Evolutionary conservation across 805 yeast genomes (phyloP).

Genomic region (Kodamaea leandrae): DNA sequence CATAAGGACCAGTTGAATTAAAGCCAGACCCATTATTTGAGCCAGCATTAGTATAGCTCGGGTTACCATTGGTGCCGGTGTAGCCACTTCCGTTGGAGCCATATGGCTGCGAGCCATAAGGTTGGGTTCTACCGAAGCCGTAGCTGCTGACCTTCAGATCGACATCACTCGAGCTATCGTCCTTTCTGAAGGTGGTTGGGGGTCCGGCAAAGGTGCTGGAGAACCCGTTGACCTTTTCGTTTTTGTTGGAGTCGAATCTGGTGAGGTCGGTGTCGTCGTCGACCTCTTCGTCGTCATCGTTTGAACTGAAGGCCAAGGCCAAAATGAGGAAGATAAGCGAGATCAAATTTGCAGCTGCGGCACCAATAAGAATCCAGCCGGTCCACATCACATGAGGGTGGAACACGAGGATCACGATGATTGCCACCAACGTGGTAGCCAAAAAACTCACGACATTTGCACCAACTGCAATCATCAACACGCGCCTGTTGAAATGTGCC

Average conservation of each 20-base stretch:
- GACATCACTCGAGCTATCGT: slow-evolving; percentile 5
- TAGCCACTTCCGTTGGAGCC: no score
- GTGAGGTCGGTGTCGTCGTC: slow-evolving; percentile 7
- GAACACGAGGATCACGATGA: slow-evolving; percentile 56
- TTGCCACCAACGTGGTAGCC: slow-evolving; percentile 51
- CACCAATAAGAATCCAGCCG: slow-evolving; percentile 69
- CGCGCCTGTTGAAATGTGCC: slow-evolving; percentile 25
- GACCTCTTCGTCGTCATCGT: slow-evolving; percentile 17
- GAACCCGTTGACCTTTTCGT: slow-evolving; percentile 9
- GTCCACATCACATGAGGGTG: slow-evolving; percentile 68
- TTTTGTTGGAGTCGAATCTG: slow-evolving; percentile 6
- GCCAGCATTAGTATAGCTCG: no score
- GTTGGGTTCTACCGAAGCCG: no score
- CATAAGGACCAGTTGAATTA: background rate
- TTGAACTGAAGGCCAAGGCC: slow-evolving; percentile 8
- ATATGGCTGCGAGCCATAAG: no score
- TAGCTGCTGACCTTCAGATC: slow-evolving; percentile 8
- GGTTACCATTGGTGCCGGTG: no score
- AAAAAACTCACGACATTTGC: slow-evolving; percentile 50
- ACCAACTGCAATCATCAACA: slow-evolving; percentile 40
- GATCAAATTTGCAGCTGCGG: slow-evolving; percentile 56
- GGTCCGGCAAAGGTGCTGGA: slow-evolving; percentile 5
- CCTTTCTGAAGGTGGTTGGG: slow-evolving; percentile 4
- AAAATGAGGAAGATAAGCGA: slow-evolving; percentile 46
- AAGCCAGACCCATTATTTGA: background rate